These are phyloP conservation scores for Capsicum rhomboideum DNA, from an alignment of 257 asterid species.

Conservation along the genomic window DNA sequence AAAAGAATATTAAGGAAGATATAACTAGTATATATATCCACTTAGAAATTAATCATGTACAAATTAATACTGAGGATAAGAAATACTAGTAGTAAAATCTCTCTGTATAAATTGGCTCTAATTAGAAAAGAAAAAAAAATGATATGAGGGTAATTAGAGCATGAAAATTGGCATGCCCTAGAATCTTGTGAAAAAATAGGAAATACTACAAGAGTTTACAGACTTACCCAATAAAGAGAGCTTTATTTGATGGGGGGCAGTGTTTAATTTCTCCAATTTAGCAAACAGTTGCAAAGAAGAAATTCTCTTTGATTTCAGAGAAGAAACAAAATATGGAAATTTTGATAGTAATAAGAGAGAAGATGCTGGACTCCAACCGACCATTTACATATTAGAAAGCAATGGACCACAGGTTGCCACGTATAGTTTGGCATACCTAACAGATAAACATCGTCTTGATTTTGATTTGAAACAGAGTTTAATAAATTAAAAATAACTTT, in stretches of 20 bases:
- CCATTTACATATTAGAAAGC: conserved; percentile 37
- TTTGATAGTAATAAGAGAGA: conserved; percentile 16
- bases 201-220: not conserved
- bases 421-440: conserved; percentile 27
- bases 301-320: conserved; percentile 23
- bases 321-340: conserved; percentile 20
- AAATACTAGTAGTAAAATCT: not conserved
- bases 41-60: not conserved
- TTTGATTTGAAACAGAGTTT: not conserved
- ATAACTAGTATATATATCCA: not conserved
- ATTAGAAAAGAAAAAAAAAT: not conserved
- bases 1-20: not conserved
- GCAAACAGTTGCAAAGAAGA: conserved; percentile 7
- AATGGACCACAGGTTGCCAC: conserved; percentile 49
- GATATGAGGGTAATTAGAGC: not conserved
- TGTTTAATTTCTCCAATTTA: not conserved
- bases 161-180: not conserved
- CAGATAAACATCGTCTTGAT: not conserved
- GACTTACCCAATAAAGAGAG: not conserved
- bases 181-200: not conserved
- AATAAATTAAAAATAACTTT: not conserved
- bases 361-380: conserved; percentile 52
- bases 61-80: not conserved
- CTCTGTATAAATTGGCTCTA: not conserved
- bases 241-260: not conserved